Evolutionary conservation across 2,329 filamentous ascomycete species (phyloP), one percentile per base, ranked within the genome.

Genomic region (Parasarocladium wereldwijsianum): DNA sequence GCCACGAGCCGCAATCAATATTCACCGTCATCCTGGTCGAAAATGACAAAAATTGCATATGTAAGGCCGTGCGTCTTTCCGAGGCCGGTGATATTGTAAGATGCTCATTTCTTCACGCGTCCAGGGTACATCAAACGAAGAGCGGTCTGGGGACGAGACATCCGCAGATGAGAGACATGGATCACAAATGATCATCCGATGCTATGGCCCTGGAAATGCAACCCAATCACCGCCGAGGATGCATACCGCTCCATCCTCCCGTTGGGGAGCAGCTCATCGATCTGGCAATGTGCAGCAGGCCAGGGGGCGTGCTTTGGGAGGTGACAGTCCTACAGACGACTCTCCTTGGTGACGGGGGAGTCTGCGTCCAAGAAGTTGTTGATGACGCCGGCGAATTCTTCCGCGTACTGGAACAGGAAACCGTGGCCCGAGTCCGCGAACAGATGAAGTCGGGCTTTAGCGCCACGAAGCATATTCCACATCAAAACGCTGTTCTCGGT

Each of bases 401-500:
- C 33, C 7, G 50, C 49, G 30, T 51, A 49, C 27, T 53, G 50
- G 19, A 38, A 54, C 8, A 52, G 40, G 25, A 54, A 54, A 0
- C 50, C 52, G 31, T 54, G 50, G 5, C 50, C 52, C 14, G 49
- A 47, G 32, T 54, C 44, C 1, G 52, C 49, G 25, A 45, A 55
- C 5, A 55, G 16, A 29, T 52, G 49, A 18, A 54, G 38, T 24
- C 47, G 48, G 11, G 46, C 47, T 11, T 43, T 38, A 4, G 39
- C 36, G 16, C 44, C 40, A 23, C 41, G 45, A 24, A 57, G 28
- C 37, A 47, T 50, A 29, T 45, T 45, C 47, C 53, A 55, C 42
- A 57, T 42, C 11, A 53, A 23, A 9, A 49, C 47, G 34, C 52
- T 58, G 24, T 57, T 55, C 15, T 50, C 47, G 0, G 47, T 52